Evolutionary conservation across 805 yeast genomes (phyloP), one percentile per base, ranked within the genome.

Genomic region (Starmerella vitae): DNA sequence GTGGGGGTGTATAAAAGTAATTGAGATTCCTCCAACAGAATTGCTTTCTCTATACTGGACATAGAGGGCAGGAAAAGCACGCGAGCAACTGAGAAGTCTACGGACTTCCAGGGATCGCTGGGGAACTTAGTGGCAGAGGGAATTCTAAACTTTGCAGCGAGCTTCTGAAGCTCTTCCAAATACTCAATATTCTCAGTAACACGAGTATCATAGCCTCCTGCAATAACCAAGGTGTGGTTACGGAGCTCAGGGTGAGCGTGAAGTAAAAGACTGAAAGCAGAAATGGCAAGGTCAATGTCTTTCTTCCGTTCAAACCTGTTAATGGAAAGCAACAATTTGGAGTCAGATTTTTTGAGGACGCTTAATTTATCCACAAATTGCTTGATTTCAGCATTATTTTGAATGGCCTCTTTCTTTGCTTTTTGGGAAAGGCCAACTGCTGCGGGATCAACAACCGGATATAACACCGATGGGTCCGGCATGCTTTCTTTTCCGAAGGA

Each of bases 231-330:
- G n/a, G 49, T 39, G 3, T 55, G 44, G 15, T 58, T 53, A 3
- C 34, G 50, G n/a, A 55, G 48, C 18, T 57, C 60, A 2, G 68
- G 58, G 28, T 39, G 43, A 14, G 63, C 43, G 18, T 50, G 54
- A 33, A 39, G 37, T 45, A 70, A 68, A 30, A 62, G 44, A 2
- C 76, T 70, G 56, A 68, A 88, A 0, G 94, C 63, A 31, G 69
- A 61, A 17, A 91, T 62, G 0, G 96, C 97, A 47, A 91, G 64
- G 13, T 68, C 77, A 10, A 91, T 69, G 53, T 82, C 77, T 56
- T 91, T 91, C 54, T 83, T 82, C 39, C 78, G 66, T 60, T 91
- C 98, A 55, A 80, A 91, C 46, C 99, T 69, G 58, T 91, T 91
- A 36, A 91, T 70, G 20, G 94, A 81, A 25, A 91, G 58, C 48